Base-by-base conservation (phyloP, 1,139 yeast genomes). In the Lizanozyma gosingica region DNA sequence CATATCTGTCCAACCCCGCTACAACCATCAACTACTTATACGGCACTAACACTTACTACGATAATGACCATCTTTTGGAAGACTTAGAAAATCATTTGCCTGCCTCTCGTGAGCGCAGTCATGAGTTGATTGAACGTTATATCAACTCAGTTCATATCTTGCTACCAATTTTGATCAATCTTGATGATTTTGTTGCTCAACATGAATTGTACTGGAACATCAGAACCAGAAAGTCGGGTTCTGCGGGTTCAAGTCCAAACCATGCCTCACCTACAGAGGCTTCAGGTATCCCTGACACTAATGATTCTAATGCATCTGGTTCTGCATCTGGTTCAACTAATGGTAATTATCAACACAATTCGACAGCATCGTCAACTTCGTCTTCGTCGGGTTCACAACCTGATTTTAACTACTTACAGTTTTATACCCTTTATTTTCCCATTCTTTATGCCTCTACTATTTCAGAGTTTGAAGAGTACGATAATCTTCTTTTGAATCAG, bases 401-500 rank as follows among this genome's bases (percentile, higher is more conserved):
- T 3, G 63, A 59, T 35, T 60, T 67, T 45, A 59, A 67, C 45
- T 54, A 58, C 37, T 50, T 72, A 39, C 76, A 71, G 45, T 73
- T 74, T 48, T 66, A 69, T 47, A 63, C 73, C 3, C 52, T 73
- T 11, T 65, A 72, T 46, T 72, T 73, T 45, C 78, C 80, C 0
- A 65, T 75, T 3, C 50, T 73, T 15, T 74, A 73, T 51, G 78
- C 79, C 2, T 69, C 79, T 2, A 68, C 76, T 2, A 73, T 73
- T 33, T 71, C 78, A 14, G 78, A 73, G 49, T 74, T 74, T 48
- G 78, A 74, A 50, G 78, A 74, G 49, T 73, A 66, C 44, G 75
- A 70, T 46, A 69, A 69, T 43, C 50, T 69, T 18, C 52, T 69
- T 40, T 54, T 74, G 41, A 70, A 72, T 45, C 74, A 72, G 48